Base-by-base conservation (phyloP, 1,139 yeast genomes). In the Arxiozyma telluris region DNA sequence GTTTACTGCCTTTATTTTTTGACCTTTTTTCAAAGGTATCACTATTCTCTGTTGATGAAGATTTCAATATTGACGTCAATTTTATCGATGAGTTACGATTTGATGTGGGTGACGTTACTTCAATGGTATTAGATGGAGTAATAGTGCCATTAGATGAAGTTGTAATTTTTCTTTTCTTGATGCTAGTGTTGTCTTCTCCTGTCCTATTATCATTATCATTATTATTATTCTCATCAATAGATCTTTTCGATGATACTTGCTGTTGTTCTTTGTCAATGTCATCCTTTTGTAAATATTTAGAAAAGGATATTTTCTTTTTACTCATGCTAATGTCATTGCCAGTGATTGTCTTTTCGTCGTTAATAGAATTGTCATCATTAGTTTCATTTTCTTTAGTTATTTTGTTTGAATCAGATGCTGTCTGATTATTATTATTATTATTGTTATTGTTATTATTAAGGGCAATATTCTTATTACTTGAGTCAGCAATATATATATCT, bases 281-380 rank as follows among this genome's bases (percentile, higher is more conserved):
- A 25, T 64, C 66, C 53, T 66, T 67, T 41, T 67, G 67, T 47
- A 66, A 49, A 52, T 67, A 67, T 51, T 62, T 66, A 0, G 69
- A 64, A 50, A 67, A 67, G n/a, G 71, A 65, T 27, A 67, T 66
- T 55, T 67, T 66, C 53, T 67, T 67, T 54, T 65, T 64, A 15
- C 58, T 58, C 21, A 58, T 62, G 18, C 57, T 64, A 11, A 55
- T 61, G 21, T 18, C 34, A 45, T 15, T 41, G 7, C 9, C n/a
- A 34, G 18, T 34, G 4, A 25, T 7, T 20, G 8, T 12, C 4
- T 7, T 18, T 9, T 17, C 30, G 4, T 11, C 17, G n/a, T 4
- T 43, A 15, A 12, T 17, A 43, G 45, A 20, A 17, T 8, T 12
- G 12, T 20, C 1, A 43, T 6, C 27, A 11, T 22, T 21, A 22